Evolutionary conservation across 495 filamentous ascomycete species (phyloP).

Genomic region (Pyronema omphalodes): DNA sequence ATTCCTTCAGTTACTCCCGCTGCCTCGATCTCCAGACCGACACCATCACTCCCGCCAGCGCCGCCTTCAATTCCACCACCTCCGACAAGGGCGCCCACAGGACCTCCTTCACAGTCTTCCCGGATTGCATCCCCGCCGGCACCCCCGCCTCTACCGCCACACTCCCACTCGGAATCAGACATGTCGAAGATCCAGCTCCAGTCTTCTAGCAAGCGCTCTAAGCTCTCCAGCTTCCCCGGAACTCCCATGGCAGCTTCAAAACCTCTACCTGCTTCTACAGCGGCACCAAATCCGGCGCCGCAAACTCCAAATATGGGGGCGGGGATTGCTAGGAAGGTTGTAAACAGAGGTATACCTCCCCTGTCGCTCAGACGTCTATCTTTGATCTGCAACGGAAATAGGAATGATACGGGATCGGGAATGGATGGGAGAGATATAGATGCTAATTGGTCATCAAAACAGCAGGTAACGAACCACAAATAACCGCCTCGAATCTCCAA

Average conservation of each 20-base stretch:
- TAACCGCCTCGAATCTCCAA: too few relatives aligned
- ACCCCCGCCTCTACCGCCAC: background rate
- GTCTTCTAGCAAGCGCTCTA: background rate
- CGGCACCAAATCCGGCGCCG: background rate
- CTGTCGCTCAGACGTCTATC: background rate
- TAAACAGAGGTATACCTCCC: background rate
- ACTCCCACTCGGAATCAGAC: background rate
- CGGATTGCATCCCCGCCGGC: slow-evolving; percentile 1
- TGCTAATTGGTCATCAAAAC: too few relatives aligned
- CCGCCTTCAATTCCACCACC: background rate
- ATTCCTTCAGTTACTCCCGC: background rate
- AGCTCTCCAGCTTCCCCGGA: background rate
- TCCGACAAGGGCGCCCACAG: background rate
- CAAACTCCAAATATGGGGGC: background rate
- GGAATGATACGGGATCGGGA: too few relatives aligned
- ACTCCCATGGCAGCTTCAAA: background rate
- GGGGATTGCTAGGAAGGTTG: background rate
- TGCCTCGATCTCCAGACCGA: background rate
- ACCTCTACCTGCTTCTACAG: background rate
- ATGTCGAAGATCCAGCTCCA: slow-evolving; percentile 1
- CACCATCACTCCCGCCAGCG: background rate
- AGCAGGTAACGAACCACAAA: too few relatives aligned
- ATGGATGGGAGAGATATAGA: too few relatives aligned
- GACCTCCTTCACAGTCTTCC: background rate
- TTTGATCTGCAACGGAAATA: too few relatives aligned